A percentile compares a stretch with the other conserved stretches of the same genome.
Conservation (phyloP, 352 stramenopile genomes). For the Phytopythium montanum region DNA sequence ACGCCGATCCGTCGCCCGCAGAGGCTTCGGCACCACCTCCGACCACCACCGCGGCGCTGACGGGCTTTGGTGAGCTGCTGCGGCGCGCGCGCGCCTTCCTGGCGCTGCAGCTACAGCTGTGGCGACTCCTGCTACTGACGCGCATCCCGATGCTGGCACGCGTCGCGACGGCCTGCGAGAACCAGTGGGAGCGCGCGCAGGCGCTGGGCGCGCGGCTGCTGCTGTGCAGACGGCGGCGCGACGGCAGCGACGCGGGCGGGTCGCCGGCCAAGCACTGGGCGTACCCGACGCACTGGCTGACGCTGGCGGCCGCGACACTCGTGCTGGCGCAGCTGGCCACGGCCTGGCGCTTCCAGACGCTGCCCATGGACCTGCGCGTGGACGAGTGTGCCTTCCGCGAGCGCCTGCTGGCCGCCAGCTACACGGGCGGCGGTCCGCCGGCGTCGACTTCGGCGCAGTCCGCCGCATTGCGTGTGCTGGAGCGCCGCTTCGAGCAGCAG, state of each 20-base stretch:
- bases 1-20: not conserved
- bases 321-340: conserved; percentile 43
- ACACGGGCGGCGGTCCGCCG: conserved; percentile 13
- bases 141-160: conserved; percentile 18
- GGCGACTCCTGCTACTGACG: conserved; percentile 18
- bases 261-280: conserved; percentile 53
- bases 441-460: conserved; percentile 10
- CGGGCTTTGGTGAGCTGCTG: conserved; percentile 8
- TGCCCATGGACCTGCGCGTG: conserved; percentile 48
- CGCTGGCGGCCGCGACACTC: conserved; percentile 45
- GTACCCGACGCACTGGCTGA: conserved; percentile 67
- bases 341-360: conserved; percentile 42
- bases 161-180: conserved; percentile 14
- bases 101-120: conserved; percentile 17
- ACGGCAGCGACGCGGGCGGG: not conserved
- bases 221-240: conserved; percentile 9
- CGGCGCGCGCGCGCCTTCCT: conserved; percentile 16
- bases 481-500: conserved; percentile 66
- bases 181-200: conserved; percentile 10
- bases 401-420: conserved; percentile 32
- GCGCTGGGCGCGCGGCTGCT: conserved; percentile 15
- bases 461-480: conserved; percentile 38
- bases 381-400: conserved; percentile 68
- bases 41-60: not conserved
- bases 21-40: not conserved